Base-by-base conservation (phyloP, 1,284 basidiomycete genomes). In the Peniophora sp. region DNA sequence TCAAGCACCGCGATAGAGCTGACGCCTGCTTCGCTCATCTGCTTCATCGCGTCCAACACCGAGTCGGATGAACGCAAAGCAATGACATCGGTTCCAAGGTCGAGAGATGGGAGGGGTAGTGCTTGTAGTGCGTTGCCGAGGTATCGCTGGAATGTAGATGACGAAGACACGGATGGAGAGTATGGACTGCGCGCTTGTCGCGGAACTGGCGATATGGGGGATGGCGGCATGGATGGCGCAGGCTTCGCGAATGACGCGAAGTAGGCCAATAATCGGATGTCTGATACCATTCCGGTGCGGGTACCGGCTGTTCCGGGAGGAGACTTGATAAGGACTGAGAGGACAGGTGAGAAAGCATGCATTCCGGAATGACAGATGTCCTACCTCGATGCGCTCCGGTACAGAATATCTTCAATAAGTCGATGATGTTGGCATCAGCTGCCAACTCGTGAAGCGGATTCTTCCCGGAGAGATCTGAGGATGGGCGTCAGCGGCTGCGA, bases 1-100 rank as follows among this genome's bases (percentile, higher is more conserved):
- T 87, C 81, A 3, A 87, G 62, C 6, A 89, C 81, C 18, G 87
- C 87, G 46, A 88, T 70, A 57, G 83, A 87, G 62, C 87, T 87
- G 35, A 89, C 85, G 18, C 87, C 87, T 60, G 83, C 76, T 55
- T 87, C 83, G 58, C 84, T 87, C 87, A 89, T 88, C 24, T 85
- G 68, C 52, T 71, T 76, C 87, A 89, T 89, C 3, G 85, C 85
- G 62, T 88, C 81, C 32, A 88, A 68, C 17, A 88, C 81, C 18
- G 73, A 72, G 3, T 77, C 75, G 17, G 68, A 72, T 39, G 83
- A 77, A 6, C 72, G 72, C 9, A 78, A 67, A 3, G 81, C 74
- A 10, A 88, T 68, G 15, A 89, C 82, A 1, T 78, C 73, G 3
- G 72, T 59, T 56, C 80, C 78, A 24, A 87, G 69, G 56, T 80